These are phyloP conservation scores for Castanea mollissima DNA, from an alignment of 306 rosid genomes.

Conservation along the genomic window DNA sequence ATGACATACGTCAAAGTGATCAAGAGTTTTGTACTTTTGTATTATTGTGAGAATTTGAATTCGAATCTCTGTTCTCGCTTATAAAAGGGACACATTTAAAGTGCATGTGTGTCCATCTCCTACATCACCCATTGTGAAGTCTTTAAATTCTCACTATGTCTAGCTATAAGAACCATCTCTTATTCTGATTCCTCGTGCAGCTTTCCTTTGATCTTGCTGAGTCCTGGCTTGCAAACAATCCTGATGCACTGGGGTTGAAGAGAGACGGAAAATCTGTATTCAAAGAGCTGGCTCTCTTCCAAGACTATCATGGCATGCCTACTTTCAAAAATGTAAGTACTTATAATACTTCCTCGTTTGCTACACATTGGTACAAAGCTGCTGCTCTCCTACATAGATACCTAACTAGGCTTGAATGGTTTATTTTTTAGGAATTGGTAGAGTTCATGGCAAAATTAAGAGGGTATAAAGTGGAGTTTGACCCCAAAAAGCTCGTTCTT, in stretches of 20 bases:
- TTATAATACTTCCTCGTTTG: background rate
- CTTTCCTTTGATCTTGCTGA: conserved; percentile 69
- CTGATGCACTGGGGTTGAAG: conserved; percentile 50
- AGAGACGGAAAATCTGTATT: conserved; percentile 56
- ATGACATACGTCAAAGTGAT: too few species aligned
- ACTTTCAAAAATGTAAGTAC: conserved; percentile 60
- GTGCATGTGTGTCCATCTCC: background rate
- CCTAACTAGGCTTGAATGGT: background rate
- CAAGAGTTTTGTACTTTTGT: too few species aligned
- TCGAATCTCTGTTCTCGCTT: too few species aligned
- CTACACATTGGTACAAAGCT: too few species aligned
- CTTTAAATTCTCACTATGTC: background rate
- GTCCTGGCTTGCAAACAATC: conserved; percentile 61
- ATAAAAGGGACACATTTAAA: background rate
- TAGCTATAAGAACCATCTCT: background rate
- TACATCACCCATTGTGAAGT: background rate
- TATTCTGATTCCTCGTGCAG: conserved; percentile 34
- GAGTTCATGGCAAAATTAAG: conserved; percentile 63
- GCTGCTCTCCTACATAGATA: too few species aligned
- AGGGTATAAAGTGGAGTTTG: conserved; percentile 50
- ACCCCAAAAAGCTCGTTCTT: conserved; percentile 58
- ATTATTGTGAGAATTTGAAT: too few species aligned
- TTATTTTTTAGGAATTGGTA: conserved; percentile 47
- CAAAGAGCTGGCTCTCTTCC: conserved; percentile 79
- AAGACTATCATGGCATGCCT: conserved; percentile 84